Evolutionary conservation across 345 rosid genomes (phyloP), one percentile per base, ranked within the genome.

Genomic region (Eucalyptus sp.): DNA sequence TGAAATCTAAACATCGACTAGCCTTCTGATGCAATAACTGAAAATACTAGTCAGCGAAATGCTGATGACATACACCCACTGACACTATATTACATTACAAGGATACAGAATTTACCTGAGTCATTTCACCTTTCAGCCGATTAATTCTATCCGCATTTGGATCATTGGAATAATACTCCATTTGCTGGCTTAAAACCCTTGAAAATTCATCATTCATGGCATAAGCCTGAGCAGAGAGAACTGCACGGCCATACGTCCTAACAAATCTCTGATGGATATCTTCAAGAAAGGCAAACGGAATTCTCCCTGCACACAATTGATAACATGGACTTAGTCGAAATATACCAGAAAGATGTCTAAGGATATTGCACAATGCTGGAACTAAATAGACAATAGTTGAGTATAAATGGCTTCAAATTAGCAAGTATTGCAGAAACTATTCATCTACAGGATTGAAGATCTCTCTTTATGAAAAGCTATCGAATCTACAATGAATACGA

Each of bases 131-230:
- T 92, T 95, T 96, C 46, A 97, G 92, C 91, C 99, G 94, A 88
- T 95, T 94, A n/a, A 98, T 94, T 93, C 97, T 92, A 89, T 98
- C 99, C 3, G 98, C 98, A 92, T 95, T 96, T 9, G 98, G 99
- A 91, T 98, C 98, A 86, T 86, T 94, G 1, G 99, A 93, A 91
- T 91, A 97, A 89, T 93, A 97, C 79, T 98, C 98, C 97, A 98
- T 96, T 89, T 98, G 99, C 91, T 96, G 99, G 92, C 96, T 97
- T 90, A 98, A 79, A 89, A 97, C 97, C 93, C 99, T 96, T 12
- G 99, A 97, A 86, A 97, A 97, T 37, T 96, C 99, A 91, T 96
- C 99, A 76, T 98, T 97, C 99, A 98, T 97, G 54, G 94, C 97
- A 91, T 96, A 97, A 83, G 98, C 97, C 90, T 91, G 97, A 29